Base-by-base conservation (phyloP, 768 basidiomycete genomes). In the Rhizopogon rudus region DNA sequence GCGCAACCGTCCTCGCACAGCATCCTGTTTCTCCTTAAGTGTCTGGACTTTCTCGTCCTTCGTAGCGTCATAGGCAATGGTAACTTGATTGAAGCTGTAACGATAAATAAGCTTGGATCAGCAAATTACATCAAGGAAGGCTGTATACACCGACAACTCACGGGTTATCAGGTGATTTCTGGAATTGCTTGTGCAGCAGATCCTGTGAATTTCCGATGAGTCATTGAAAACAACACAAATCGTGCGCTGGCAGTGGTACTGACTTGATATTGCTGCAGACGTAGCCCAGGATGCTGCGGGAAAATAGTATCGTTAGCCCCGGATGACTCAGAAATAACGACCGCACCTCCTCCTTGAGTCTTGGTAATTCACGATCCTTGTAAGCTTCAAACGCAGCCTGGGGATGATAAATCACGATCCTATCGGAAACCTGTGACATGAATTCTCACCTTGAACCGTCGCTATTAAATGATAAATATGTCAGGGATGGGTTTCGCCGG, bases 121-220 rank as follows among this genome's bases (percentile, higher is more conserved):
- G 35, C 17, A 14, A 8, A 37, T 35, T 17, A 16, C 1, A 37
- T 10, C 16, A 45, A 61, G 53, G 49, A 1, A 54, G 43, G 49
- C 25, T 33, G 44, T 40, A 8, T 16, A 40, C 45, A 22, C 4
- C 39, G 17, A 13, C 5, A 5, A 37, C 88, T 66, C 73, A 95
- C 93, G 94, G 91, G 71, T 97, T 97, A 58, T 97, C 94, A 0
- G 93, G 91, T 1, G 91, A 87, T 71, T 97, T 98, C 71, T 97
- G 91, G 84, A 98, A 98, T 69, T 92, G 85, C 73, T 96, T 97
- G 81, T 82, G 87, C 46, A 97, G 73, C 48, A 93, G 72, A 57
- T 98, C 94, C 83, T 93, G 66, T 59, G 52, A 7, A 52, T 28
- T 17, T 60, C 13, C 67, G 50, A 35, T 17, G 20, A 20, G 25